These are phyloP conservation scores for Bacidia rubella DNA, from an alignment of 495 filamentous ascomycete genomes.

Conservation along the genomic window DNA sequence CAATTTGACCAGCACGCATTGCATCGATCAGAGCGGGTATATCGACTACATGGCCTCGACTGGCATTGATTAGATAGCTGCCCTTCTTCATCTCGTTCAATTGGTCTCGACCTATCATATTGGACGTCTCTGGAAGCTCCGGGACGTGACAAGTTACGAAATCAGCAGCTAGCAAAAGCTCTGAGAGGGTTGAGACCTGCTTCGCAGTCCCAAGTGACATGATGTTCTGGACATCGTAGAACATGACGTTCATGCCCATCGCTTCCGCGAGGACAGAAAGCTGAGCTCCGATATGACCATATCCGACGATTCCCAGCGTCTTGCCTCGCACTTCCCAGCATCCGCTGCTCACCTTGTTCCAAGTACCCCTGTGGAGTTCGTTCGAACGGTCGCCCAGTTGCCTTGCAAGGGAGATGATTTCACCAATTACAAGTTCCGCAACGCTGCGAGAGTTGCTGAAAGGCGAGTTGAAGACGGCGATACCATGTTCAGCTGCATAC, in stretches of 20 bases:
- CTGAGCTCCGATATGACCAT: slow-evolving; percentile 96
- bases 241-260: slow-evolving; percentile 95
- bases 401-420: slow-evolving; percentile 82
- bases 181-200: slow-evolving; percentile 66
- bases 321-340: slow-evolving; percentile 99
- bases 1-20: slow-evolving; percentile 76
- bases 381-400: slow-evolving; percentile 87
- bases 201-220: slow-evolving; percentile 83
- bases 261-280: slow-evolving; percentile 90
- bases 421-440: slow-evolving; percentile 85
- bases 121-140: slow-evolving; percentile 77
- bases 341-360: slow-evolving; percentile 93
- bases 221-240: slow-evolving; percentile 82
- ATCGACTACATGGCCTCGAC: slow-evolving; percentile 85
- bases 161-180: slow-evolving; percentile 65
- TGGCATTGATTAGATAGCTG: slow-evolving; percentile 90
- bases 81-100: slow-evolving; percentile 83
- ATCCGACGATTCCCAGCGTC: slow-evolving; percentile 89
- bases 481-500: slow-evolving; percentile 80
- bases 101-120: slow-evolving; percentile 68
- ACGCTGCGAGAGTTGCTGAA: slow-evolving; percentile 97
- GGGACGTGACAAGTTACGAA: slow-evolving; percentile 93
- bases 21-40: slow-evolving; percentile 85
- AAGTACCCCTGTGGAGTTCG: slow-evolving; percentile 87
- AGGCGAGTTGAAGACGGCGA: slow-evolving; percentile 97